Evolutionary conservation across 495 filamentous ascomycete species (phyloP), one percentile per base, ranked within the genome.

Genomic region (Darksidea phi): DNA sequence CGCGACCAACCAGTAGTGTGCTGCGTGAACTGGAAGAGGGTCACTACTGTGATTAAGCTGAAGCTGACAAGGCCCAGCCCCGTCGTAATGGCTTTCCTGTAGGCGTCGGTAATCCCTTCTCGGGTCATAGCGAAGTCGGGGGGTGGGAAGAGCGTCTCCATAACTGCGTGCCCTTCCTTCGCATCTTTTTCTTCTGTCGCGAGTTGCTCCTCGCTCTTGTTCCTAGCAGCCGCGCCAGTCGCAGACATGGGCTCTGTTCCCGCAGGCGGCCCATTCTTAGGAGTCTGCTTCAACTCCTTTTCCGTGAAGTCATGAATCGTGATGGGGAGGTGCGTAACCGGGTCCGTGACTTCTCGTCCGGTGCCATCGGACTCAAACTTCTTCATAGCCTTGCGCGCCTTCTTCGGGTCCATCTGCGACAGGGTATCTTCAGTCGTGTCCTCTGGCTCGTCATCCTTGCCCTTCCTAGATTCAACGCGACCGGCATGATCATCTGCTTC

Each of bases 291-390:
- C 25, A 89, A 71, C 52, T 86, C 82, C 45, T 81, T 78, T 34
- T 76, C 71, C 0, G 85, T 88, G 60, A 81, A 82, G 64, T 88
- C 86, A 66, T 87, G 84, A 37, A 88, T 82, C 18, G 70, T 71
- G 20, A 88, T 75, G 5, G 84, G 84, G 1, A 89, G 72, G 70
- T 89, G 86, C 0, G 86, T 89, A 13, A 89, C 81, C 0, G 86
- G 86, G 71, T 89, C 86, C 6, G 84, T 89, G n/a, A 89, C 86
- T 66, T 85, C 75, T 13, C 85, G 77, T 15, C 81, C 80, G 28
- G 77, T 78, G 37, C 68, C 63, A 37, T 80, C 76, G 32, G 80
- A 74, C 51, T 62, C 67, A 37, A 61, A 57, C 49, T 82, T 76
- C 57, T 83, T 80, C 56, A 79, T 76, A 36, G 79, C 70, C 71